phyloP scores from a whole-genome alignment of 352 stramenopile genomes.

The Proteromonas lacertae region DNA sequence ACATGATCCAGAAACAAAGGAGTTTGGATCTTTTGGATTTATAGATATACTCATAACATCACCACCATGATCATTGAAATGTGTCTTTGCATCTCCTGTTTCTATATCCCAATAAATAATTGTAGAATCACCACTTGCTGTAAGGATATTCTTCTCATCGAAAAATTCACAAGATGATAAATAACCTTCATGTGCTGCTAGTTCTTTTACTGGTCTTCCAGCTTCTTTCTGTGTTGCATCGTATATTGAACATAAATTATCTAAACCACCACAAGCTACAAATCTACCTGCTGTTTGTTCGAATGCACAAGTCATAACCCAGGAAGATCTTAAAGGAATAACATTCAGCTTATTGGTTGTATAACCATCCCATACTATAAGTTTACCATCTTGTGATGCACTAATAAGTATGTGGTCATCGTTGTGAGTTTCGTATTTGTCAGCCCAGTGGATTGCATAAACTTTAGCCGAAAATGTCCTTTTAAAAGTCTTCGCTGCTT shows the following conservation, averaged over 20 bases:
- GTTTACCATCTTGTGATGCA: slow-evolving; percentile 20
- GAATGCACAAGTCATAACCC: slow-evolving; percentile 12
- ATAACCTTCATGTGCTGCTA: slow-evolving; percentile 8
- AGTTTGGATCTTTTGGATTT: slow-evolving; percentile 4
- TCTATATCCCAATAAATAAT: slow-evolving; percentile 9
- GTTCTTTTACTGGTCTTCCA: slow-evolving; percentile 5
- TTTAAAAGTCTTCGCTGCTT: not conserved
- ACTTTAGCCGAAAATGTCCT: slow-evolving; percentile 9
- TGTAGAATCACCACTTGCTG: slow-evolving; percentile 8
- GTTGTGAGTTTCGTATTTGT: not conserved
- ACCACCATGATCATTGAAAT: slow-evolving; percentile 8
- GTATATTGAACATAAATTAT: slow-evolving; percentile 11
- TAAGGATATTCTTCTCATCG: slow-evolving; percentile 4
- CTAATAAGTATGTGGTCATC: slow-evolving; percentile 8
- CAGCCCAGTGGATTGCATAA: slow-evolving; percentile 9
- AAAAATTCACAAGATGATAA: slow-evolving; percentile 10
- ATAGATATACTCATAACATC: slow-evolving; percentile 8
- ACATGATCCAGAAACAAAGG: slow-evolving; percentile 10
- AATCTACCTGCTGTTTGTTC: slow-evolving; percentile 4
- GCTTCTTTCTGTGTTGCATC: not conserved
- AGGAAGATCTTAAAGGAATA: slow-evolving; percentile 8
- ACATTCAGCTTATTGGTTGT: slow-evolving; percentile 7
- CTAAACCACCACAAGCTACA: slow-evolving; percentile 9
- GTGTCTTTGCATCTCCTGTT: not conserved
- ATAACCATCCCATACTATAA: slow-evolving; percentile 9